Conservation (phyloP, 305 asterid species). For the Fraxinus greggii region DNA sequence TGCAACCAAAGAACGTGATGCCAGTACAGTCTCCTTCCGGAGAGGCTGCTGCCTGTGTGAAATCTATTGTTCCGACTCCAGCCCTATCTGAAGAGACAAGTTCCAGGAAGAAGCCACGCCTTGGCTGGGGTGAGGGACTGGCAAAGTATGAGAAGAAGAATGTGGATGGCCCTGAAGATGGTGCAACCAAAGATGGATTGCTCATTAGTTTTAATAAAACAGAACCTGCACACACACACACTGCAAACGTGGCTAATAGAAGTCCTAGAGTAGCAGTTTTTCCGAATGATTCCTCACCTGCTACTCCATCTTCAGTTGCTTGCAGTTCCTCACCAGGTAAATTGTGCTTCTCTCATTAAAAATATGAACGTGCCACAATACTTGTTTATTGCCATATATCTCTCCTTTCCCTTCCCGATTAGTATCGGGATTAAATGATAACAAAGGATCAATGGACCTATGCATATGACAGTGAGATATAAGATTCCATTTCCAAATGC, state of each 20-base stretch:
- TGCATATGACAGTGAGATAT: background rate
- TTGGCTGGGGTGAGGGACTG: slow-evolving; percentile 99
- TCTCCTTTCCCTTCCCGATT: background rate
- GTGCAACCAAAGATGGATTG: slow-evolving; percentile 40
- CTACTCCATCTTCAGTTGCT: slow-evolving; percentile 78
- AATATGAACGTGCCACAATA: background rate
- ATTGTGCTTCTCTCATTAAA: background rate
- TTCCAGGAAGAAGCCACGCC: slow-evolving; percentile 94
- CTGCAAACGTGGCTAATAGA: slow-evolving; percentile 46
- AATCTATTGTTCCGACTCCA: slow-evolving; percentile 44
- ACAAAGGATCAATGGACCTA: background rate
- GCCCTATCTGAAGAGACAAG: slow-evolving; percentile 59
- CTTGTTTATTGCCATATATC: background rate
- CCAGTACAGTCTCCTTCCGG: slow-evolving; percentile 51
- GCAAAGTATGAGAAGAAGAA: slow-evolving; percentile 95
- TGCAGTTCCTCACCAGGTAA: slow-evolving; percentile 95
- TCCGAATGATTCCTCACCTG: slow-evolving; percentile 65
- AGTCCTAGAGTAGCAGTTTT: slow-evolving; percentile 56
- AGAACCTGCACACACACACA: slow-evolving; percentile 42
- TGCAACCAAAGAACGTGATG: slow-evolving; percentile 41
- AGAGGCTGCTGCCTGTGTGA: slow-evolving; percentile 44
- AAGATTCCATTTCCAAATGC: background rate
- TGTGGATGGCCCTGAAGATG: slow-evolving; percentile 74
- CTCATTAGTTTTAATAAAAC: slow-evolving; percentile 35
- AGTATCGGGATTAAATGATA: background rate